Percentiles rank a stretch among this genome's conserved stretches.
Evolutionary conservation across 169 alveolate species (phyloP).

Genomic region (Haemoproteus tartakovskyi): DNA sequence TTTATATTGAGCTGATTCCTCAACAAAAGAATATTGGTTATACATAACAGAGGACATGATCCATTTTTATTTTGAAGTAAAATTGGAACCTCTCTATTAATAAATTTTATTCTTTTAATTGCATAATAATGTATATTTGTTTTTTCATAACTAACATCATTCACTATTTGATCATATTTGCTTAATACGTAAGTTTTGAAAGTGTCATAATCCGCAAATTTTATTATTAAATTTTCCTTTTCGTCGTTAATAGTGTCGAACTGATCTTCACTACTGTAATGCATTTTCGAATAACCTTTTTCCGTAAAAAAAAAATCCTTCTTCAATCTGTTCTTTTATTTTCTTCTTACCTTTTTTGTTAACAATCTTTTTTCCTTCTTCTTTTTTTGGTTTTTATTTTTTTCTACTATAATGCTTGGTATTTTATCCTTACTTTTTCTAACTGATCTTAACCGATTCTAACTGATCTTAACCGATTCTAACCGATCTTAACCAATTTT

Average conservation of each 20-base stretch:
- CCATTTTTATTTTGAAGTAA: slow-evolving; percentile 66
- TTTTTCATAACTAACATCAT: slow-evolving; percentile 10
- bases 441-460: too few relatives aligned
- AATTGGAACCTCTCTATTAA: slow-evolving; percentile 53
- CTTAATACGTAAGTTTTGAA: slow-evolving; percentile 57
- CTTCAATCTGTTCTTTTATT: too few relatives aligned
- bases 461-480: too few relatives aligned
- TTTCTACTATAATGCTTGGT: too few relatives aligned
- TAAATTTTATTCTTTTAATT: slow-evolving; percentile 54
- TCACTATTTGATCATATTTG: slow-evolving; percentile 34
- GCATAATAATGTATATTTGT: slow-evolving; percentile 50
- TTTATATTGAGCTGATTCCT: slow-evolving; percentile 66
- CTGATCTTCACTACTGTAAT: too few relatives aligned
- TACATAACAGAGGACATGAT: slow-evolving; percentile 66
- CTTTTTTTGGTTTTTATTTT: too few relatives aligned
- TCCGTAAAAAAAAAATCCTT: too few relatives aligned
- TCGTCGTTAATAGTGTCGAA: slow-evolving; percentile 61
- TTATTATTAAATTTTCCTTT: slow-evolving; percentile 52
- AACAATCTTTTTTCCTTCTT: too few relatives aligned
- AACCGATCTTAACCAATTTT: too few relatives aligned
- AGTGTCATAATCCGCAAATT: slow-evolving; percentile 56
- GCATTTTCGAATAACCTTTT: too few relatives aligned
- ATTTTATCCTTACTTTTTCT: too few relatives aligned
- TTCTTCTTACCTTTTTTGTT: too few relatives aligned
- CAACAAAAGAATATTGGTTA: slow-evolving; percentile 51